Evolutionary conservation across 352 stramenopile genomes (phyloP), one percentile per base, ranked within the genome.

Genomic region (Phytophthora megakarya): DNA sequence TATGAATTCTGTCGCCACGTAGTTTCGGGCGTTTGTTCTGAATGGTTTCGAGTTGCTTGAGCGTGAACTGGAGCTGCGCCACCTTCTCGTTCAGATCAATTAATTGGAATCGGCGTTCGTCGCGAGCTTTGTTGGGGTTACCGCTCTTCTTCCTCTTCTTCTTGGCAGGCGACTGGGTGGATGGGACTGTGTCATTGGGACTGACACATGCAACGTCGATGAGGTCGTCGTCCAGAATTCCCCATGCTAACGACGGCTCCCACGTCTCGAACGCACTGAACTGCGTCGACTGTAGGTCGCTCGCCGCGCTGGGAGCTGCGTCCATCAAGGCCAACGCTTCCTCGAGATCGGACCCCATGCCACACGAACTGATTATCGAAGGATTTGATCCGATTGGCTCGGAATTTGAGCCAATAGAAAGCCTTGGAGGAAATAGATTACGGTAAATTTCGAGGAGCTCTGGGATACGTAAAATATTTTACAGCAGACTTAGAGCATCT

Each of bases 101-200:
- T 5, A 72, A 52, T 30, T 75, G 50, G 7, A 54, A 55, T 3
- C 47, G 67, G 23, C 67, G 63, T 32, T 72, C 56, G 18, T 72
- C 64, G 0, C 62, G 51, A 13, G 63, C 62, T 25, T 72, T 72
- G 32, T 75, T 75, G 9, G 67, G 63, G 19, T 67, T 68, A 11
- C 28, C 16, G 12, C 49, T 67, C 46, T 57, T 68, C 46, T 32
- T 57, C 16, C 61, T 53, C 35, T 67, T 59, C 32, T 57, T 52
- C 21, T 48, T 51, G 25, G 3, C 13, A 9, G 26, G 26, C 5
- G 26, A 9, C 9, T 5, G 9, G 9, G 5, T 32, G 26, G 26
- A 32, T 32, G 26, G 5, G 26, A 25, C 5, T 23, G 18, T 21
- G 22, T 44, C 23, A 42, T 47, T 57, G 51, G 11, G 11, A 16